phyloP scores from a whole-genome alignment of 192 early-diverging fungal species.

The Chytriomyces hyalinus region DNA sequence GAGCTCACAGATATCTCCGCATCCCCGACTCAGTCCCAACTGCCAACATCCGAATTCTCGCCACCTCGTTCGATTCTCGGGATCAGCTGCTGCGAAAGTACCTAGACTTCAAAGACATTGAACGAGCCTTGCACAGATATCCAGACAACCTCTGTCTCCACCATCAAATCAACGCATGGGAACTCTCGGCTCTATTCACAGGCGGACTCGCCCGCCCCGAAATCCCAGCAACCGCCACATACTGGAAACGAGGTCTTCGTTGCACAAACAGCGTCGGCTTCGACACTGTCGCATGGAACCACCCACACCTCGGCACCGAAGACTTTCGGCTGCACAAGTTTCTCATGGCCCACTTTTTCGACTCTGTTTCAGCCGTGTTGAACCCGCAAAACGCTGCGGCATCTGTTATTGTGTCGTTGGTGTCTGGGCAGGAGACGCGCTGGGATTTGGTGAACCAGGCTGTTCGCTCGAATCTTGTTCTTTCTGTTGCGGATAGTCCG shows the following conservation, averaged over 20 bases:
- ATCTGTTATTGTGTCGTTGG: conserved; percentile 51
- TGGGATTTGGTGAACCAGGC: conserved; percentile 58
- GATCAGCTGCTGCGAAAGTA: conserved; percentile 55
- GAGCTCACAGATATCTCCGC: conserved; percentile 30
- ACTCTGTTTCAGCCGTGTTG: conserved; percentile 43
- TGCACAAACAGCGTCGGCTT: conserved; percentile 33
- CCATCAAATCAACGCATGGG: conserved; percentile 65
- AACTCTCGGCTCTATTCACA: conserved; percentile 38
- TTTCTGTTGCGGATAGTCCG: conserved; percentile 31
- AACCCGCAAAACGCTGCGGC: not conserved
- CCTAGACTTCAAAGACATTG: conserved; percentile 48
- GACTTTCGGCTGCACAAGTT: conserved; percentile 64
- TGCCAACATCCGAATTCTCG: conserved; percentile 37
- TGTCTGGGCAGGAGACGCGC: conserved; percentile 59
- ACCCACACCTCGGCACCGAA: conserved; percentile 65
- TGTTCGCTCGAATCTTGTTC: conserved; percentile 36
- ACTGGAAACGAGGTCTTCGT: conserved; percentile 16
- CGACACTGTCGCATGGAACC: conserved; percentile 59
- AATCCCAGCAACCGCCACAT: not conserved
- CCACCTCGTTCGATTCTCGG: conserved; percentile 56
- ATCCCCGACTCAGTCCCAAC: conserved; percentile 22
- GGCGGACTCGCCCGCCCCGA: not conserved
- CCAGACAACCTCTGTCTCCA: conserved; percentile 39
- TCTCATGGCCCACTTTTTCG: conserved; percentile 65
- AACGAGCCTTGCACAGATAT: conserved; percentile 30